A percentile compares a stretch with the other conserved stretches of the same genome.
phyloP scores from a whole-genome alignment of 176 grass and related monocot genomes.

The Eragrostis curvula region DNA sequence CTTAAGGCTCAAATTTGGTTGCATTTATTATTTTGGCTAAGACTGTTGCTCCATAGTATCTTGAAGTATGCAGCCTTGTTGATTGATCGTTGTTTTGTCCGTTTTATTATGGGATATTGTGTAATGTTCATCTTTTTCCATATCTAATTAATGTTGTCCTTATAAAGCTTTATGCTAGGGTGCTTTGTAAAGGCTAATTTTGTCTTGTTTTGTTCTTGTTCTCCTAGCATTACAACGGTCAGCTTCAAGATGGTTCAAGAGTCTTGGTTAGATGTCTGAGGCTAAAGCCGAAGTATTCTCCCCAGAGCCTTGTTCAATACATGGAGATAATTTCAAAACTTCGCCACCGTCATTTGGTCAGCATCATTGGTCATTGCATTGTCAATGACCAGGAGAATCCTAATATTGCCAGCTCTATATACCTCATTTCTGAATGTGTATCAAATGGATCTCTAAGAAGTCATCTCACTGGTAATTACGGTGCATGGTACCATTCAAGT shows the following conservation, averaged over 20 bases:
- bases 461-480: slow-evolving; percentile 73
- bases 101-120: slow-evolving; percentile 12
- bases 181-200: slow-evolving; percentile 16
- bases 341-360: slow-evolving; percentile 84
- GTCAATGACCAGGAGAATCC: slow-evolving; percentile 50
- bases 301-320: slow-evolving; percentile 65
- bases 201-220: neutral
- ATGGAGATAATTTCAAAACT: slow-evolving; percentile 83
- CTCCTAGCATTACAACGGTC: slow-evolving; percentile 62
- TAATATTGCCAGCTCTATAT: slow-evolving; percentile 48
- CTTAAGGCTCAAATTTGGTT: neutral
- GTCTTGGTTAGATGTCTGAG: slow-evolving; percentile 69
- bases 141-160: neutral
- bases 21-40: neutral
- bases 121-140: neutral
- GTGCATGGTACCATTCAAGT: neutral
- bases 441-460: slow-evolving; percentile 78
- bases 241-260: slow-evolving; percentile 76
- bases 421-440: slow-evolving; percentile 70
- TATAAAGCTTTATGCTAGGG: slow-evolving; percentile 5
- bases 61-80: neutral
- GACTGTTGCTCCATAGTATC: neutral
- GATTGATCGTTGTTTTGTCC: slow-evolving; percentile 18
- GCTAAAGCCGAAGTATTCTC: slow-evolving; percentile 72
- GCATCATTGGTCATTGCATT: slow-evolving; percentile 83